Conservation (phyloP, 192 early-diverging fungal species). For the Backusella tuberculispora region DNA sequence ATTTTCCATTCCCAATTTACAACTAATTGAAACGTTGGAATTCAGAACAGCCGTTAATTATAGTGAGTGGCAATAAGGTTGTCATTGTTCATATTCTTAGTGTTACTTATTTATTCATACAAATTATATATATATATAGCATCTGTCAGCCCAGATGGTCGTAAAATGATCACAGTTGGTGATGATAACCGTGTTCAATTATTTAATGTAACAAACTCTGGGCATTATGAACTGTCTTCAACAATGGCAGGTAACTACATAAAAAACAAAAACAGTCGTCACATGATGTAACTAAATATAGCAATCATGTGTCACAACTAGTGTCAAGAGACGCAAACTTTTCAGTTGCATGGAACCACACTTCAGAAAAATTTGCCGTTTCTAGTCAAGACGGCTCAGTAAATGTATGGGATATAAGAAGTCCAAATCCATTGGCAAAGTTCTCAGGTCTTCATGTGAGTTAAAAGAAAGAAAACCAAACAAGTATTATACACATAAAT, state of each 20-base stretch:
- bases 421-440: constrained; percentile 76
- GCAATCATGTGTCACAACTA: constrained; percentile 20
- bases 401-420: constrained; percentile 90
- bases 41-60: constrained; percentile 94
- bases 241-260: constrained; percentile 74
- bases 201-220: constrained; percentile 73
- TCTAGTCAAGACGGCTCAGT: constrained; percentile 94
- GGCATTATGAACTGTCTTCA: constrained; percentile 69
- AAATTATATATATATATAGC: constrained; percentile 43
- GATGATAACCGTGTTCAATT: constrained; percentile 87
- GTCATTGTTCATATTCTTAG: not conserved
- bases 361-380: constrained; percentile 93
- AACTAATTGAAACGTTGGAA: constrained; percentile 73
- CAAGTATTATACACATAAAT: too few relatives aligned
- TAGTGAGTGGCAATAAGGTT: constrained; percentile 35
- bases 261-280: not conserved
- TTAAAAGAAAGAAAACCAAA: not conserved
- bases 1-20: constrained; percentile 79
- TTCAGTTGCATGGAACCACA: constrained; percentile 94
- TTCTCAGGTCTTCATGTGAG: constrained; percentile 71
- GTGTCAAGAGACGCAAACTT: constrained; percentile 87
- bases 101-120: not conserved
- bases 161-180: constrained; percentile 90
- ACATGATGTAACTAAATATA: not conserved
- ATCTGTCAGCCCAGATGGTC: constrained; percentile 90